A percentile compares a stretch with the other conserved stretches of the same genome.
These are phyloP conservation scores for apple (Malus domestica) DNA, from an alignment of 306 rosid genomes.

Conservation along the genomic window ASM211411v1 NC_041789.1:26741501-26742000, in stretches of 20 bases:
- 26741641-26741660: conserved; percentile 19
- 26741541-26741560: background rate
- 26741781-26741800: conserved; percentile 24
- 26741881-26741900: background rate
- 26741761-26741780: conserved; percentile 18
- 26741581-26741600: background rate
- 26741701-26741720: background rate
- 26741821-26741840: conserved; percentile 4
- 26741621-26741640: conserved; percentile 16
- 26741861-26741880: background rate
- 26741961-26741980: background rate
- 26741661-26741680: background rate
- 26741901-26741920: conserved; percentile 11
- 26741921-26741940: conserved; percentile 15
- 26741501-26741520: background rate
- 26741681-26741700: too few species aligned
- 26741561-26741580: background rate
- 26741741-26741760: conserved; percentile 3
- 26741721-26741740: background rate
- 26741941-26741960: conserved; percentile 16
- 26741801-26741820: conserved; percentile 1
- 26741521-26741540: background rate
- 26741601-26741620: conserved; percentile 2
- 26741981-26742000: background rate
- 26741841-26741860: conserved; percentile 7